These are phyloP conservation scores for Tetradesmus obliquus DNA, from an alignment of 139 green algal species.

Conservation along the genomic window DNA sequence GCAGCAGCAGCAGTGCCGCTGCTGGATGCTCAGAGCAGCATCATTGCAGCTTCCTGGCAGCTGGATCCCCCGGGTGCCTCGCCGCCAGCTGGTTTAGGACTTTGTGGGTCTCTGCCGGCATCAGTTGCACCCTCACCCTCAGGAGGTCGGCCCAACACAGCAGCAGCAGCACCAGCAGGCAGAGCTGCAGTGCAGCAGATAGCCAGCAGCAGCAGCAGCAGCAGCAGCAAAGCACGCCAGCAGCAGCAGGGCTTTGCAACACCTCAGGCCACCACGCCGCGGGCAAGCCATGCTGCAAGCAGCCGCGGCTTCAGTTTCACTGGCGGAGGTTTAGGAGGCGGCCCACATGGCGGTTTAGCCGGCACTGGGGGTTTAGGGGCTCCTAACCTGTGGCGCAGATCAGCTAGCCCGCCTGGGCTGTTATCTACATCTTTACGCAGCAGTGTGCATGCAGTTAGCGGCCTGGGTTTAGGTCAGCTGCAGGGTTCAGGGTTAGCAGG, in stretches of 20 bases:
- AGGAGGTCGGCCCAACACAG: neutral
- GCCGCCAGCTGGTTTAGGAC: neutral
- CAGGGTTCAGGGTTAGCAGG: neutral
- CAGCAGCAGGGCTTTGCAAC: neutral
- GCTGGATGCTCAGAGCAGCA: neutral
- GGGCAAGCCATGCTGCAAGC: neutral
- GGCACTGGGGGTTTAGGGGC: neutral
- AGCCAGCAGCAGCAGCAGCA: neutral
- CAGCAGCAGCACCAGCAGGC: conserved; percentile 1
- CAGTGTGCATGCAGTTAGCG: neutral
- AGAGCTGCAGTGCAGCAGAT: neutral
- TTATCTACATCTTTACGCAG: neutral
- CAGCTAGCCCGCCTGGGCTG: neutral
- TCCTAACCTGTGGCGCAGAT: neutral
- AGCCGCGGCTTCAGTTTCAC: neutral
- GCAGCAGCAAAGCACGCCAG: neutral
- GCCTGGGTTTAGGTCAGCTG: neutral
- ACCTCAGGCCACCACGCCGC: too few relatives aligned
- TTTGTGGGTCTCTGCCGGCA: neutral
- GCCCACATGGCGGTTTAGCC: neutral
- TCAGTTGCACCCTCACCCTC: neutral
- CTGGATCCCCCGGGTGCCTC: conserved; percentile 7
- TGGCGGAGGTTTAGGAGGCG: too few relatives aligned
- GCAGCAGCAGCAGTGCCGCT: conserved; percentile 1
- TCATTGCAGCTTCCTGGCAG: conserved; percentile 44